phyloP scores from a whole-genome alignment of 169 alveolate genomes.

The Babesia caballi region DNA sequence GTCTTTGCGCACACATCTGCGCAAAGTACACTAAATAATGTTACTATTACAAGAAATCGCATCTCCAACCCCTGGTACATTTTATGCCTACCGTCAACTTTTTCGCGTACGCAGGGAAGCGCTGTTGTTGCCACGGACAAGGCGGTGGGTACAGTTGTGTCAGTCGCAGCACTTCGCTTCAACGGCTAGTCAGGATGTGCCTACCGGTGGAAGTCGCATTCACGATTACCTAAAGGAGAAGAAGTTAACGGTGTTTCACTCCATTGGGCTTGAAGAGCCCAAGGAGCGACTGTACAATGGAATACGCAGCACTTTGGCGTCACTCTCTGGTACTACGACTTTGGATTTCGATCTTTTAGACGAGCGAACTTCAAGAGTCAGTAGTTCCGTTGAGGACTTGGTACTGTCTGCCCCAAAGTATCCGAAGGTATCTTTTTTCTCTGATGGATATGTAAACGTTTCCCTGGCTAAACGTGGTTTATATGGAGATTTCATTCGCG shows the following conservation, averaged over 20 bases:
- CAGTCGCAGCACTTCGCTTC: background rate
- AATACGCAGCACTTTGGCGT: background rate
- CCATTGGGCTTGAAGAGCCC: background rate
- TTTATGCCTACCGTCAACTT: background rate
- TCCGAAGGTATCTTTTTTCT: constrained; percentile 31
- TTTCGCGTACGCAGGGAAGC: background rate
- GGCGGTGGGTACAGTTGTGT: background rate
- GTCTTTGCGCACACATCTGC: background rate
- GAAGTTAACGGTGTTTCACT: background rate
- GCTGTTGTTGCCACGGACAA: background rate
- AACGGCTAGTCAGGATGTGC: background rate
- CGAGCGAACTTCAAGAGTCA: background rate
- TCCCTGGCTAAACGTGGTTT: constrained; percentile 7
- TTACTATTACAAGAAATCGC: background rate
- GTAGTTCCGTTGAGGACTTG: background rate
- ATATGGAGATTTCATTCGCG: constrained; percentile 22
- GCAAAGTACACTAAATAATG: background rate
- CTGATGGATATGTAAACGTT: constrained; percentile 41
- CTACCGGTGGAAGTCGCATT: background rate
- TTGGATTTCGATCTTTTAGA: constrained; percentile 18
- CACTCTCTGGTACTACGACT: background rate
- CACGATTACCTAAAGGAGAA: constrained; percentile 32
- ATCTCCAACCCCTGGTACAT: background rate
- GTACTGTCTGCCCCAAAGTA: constrained; percentile 1
- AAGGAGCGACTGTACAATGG: background rate